phyloP scores from a whole-genome alignment of 140 eudicot genomes.

The Stevia rebaudiana region DNA sequence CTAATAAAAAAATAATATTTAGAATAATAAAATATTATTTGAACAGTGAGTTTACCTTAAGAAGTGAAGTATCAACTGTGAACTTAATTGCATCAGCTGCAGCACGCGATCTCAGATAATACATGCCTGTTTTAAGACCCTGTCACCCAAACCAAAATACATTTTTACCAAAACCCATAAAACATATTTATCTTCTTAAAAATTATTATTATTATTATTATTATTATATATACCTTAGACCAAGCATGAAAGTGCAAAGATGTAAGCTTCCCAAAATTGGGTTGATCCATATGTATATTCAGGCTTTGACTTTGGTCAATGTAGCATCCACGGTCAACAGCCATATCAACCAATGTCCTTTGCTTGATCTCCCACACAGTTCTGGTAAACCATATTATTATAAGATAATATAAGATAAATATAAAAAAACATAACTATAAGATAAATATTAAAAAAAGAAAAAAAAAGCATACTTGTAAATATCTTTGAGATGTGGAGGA shows the following conservation, averaged over 20 bases:
- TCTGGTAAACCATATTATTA: conserved; percentile 31
- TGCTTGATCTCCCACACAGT: conserved; percentile 99
- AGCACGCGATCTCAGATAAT: conserved; percentile 77
- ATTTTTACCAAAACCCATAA: not conserved
- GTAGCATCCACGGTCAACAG: conserved; percentile 95
- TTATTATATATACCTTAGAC: conserved; percentile 64
- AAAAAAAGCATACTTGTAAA: conserved; percentile 60
- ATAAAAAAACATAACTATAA: not conserved
- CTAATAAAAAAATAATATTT: not conserved
- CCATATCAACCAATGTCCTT: conserved; percentile 88
- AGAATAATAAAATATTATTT: not conserved
- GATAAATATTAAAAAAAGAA: not conserved
- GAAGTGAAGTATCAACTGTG: conserved; percentile 59
- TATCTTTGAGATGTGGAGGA: conserved; percentile 56
- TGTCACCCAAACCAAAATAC: not conserved
- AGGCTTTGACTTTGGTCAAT: conserved; percentile 97
- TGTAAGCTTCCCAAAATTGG: conserved; percentile 83
- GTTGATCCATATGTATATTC: conserved; percentile 91
- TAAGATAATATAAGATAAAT: not conserved
- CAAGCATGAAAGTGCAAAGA: conserved; percentile 94
- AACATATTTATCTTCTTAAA: not conserved
- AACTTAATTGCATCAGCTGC: conserved; percentile 96
- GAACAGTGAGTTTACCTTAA: conserved; percentile 30
- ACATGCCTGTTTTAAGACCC: conserved; percentile 96
- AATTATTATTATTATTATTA: not conserved